Base-by-base conservation (phyloP, 768 basidiomycete species). In the Phlegmacium glaucopus region DNA sequence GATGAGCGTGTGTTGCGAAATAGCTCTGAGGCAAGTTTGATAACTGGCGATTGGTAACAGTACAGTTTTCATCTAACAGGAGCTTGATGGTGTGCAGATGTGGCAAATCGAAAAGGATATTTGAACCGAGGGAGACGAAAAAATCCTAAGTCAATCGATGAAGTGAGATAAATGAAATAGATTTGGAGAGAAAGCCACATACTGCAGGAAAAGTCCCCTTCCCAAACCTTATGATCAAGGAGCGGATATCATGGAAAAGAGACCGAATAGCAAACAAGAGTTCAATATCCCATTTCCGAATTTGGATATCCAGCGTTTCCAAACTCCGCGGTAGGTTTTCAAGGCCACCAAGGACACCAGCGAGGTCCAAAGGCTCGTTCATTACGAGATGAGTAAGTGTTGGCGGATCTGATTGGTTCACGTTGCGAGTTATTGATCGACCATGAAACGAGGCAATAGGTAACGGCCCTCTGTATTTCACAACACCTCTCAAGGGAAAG, bases 281-380 rank as follows among this genome's bases (percentile, higher is more conserved):
- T 48, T 68, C 66, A 2, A 62, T 53, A 28, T 68, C 66, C 61
- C 64, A 68, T 11, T 50, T 48, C 9, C 55, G 43, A 1, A 66
- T 44, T 29, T 59, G 53, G 1, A 68, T 36, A n/a, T 64, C 59
- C 13, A 68, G 40, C 5, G 50, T 51, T 7, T 50, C 42, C 0
- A 66, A 39, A 4, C 53, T 47, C 25, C 43, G 37, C 2, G 61
- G 57, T 2, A 66, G 51, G 26, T 53, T 54, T 45, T 61, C 62
- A 8, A 67, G 37, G 1, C 54, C 60, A 15, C 47, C 43, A 11
- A 62, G 47, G 4, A 62, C 45, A 6, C 30, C 39, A 5, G 38
- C 42, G 13, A 61, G 49, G 11, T 55, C 56, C 37, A 60, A 35
- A 0, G 62, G 46, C 26, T 61, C 60, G 4, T 50, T 61, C 42